Evolutionary conservation across 257 asterid genomes (phyloP), one percentile per base, ranked within the genome.

Genomic region (Penstemon eatonii): DNA sequence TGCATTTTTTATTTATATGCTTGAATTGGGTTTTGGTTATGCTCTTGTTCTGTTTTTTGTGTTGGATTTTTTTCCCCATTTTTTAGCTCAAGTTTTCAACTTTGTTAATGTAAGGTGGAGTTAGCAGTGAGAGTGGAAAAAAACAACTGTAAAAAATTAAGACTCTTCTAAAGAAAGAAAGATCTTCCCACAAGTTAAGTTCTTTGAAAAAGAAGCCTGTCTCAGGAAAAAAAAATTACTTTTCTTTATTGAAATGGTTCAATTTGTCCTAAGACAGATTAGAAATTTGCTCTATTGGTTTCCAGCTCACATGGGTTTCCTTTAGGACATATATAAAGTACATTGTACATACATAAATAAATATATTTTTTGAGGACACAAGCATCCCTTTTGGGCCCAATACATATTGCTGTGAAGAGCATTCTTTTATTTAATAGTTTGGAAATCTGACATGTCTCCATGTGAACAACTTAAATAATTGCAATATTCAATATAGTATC

Each of bases 291-390:
- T 61, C 2, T 74, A 47, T 63, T 83, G 84, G 82, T 56, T 67
- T 64, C 71, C 88, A 85, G 83, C 90, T 81, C 81, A 78, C 73
- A 73, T 75, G 66, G 76, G 59, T 68, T 75, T 46, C 47, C 60
- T 66, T 79, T 66, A 59, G 74, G 73, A 63, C 68, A 40, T 36
- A 18, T 36, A 57, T 63, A 71, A 67, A 67, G 75, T 57, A 43
- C 47, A 65, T 50, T 60, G 46, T 43, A 54, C 51, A 11, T 33
- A 63, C 45, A 13, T 4, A 37, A 68, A 15, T 15, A 15, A 15
- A 65, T 56, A 39, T 65, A 69, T 63, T 13, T 60, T 67, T 47
- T 59, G 72, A 70, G 62, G 76, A 77, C 75, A 51, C 68, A 38
- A 39, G 40, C 60, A 54, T 13, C 58, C 59, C 46, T 51, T 50